These are phyloP conservation scores for Leavenworthia alabamica DNA, from an alignment of 345 rosid species.

Conservation along the genomic window DNA sequence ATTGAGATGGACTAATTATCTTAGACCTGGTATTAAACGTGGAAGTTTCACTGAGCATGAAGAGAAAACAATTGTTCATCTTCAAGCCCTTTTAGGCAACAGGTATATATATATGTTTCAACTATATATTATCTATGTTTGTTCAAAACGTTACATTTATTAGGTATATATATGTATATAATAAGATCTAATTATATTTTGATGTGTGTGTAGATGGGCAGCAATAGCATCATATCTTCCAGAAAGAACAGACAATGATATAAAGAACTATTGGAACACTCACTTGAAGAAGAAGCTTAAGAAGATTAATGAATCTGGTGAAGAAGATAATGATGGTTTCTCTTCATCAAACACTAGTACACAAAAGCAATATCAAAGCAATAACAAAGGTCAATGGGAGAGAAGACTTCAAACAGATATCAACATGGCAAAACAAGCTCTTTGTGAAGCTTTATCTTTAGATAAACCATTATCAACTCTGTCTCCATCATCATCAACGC, in stretches of 20 bases:
- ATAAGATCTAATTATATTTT: constrained; percentile 13
- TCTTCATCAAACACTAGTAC: constrained; percentile 21
- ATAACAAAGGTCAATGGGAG: constrained; percentile 83
- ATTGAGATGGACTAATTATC: constrained; percentile 95
- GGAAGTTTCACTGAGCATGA: constrained; percentile 91
- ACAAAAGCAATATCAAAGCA: constrained; percentile 27
- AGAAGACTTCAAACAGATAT: constrained; percentile 89
- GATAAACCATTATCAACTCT: constrained; percentile 36
- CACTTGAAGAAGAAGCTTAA: constrained; percentile 82
- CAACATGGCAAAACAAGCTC: constrained; percentile 77
- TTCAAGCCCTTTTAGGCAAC: constrained; percentile 95
- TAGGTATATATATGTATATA: background rate
- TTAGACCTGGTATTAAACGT: constrained; percentile 88
- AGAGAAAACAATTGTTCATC: constrained; percentile 90
- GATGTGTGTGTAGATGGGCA: constrained; percentile 82
- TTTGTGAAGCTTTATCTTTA: constrained; percentile 70
- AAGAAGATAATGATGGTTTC: constrained; percentile 13
- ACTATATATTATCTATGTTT: constrained; percentile 13
- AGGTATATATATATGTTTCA: constrained; percentile 38
- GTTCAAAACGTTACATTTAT: too few species aligned
- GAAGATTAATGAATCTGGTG: constrained; percentile 40
- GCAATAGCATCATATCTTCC: constrained; percentile 99
- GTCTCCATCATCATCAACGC: constrained; percentile 11
- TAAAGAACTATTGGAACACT: constrained; percentile 94
- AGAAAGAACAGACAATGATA: constrained; percentile 93